Percentiles rank a stretch among this genome's conserved stretches.
Evolutionary conservation across 768 basidiomycete genomes (phyloP).

Genomic region (Coprinopsis sp.): DNA sequence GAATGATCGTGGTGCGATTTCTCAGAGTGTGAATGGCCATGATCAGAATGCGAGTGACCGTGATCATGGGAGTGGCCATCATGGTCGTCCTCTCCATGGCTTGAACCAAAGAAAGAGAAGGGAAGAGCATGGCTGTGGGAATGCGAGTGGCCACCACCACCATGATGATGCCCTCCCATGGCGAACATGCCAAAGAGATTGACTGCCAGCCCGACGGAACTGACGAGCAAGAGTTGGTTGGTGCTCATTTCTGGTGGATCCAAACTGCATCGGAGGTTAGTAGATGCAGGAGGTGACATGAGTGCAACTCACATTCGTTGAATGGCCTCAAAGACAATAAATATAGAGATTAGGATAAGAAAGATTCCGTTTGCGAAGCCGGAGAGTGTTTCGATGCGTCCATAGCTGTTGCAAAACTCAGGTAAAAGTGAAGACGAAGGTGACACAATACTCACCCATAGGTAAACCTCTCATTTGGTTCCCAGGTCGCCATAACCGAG

Average conservation of each 20-base stretch:
- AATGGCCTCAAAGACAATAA: slow-evolving; percentile 97
- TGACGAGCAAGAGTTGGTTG: slow-evolving; percentile 84
- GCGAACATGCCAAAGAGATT: slow-evolving; percentile 99
- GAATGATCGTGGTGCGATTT: neutral
- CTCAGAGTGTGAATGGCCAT: slow-evolving; percentile 1
- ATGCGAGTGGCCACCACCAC: slow-evolving; percentile 56
- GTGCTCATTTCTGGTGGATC: slow-evolving; percentile 99
- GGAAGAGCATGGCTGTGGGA: slow-evolving; percentile 38
- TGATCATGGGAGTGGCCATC: neutral
- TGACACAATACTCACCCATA: slow-evolving; percentile 62
- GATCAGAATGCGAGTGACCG: slow-evolving; percentile 11
- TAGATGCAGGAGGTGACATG: neutral
- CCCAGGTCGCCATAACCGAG: slow-evolving; percentile 98
- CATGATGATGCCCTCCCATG: slow-evolving; percentile 92
- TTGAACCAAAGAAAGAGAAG: neutral
- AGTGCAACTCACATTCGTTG: slow-evolving; percentile 70
- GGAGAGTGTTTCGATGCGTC: slow-evolving; percentile 93
- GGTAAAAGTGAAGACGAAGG: slow-evolving; percentile 2
- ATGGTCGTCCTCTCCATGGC: no score
- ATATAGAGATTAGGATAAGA: slow-evolving; percentile 89
- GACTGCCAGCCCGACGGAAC: slow-evolving; percentile 82
- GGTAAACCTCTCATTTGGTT: slow-evolving; percentile 89
- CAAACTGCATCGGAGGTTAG: slow-evolving; percentile 40
- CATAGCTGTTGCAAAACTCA: slow-evolving; percentile 54
- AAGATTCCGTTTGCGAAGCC: slow-evolving; percentile 98